These are phyloP conservation scores for Coemansia sp. DNA, from an alignment of 192 early-diverging fungal species.

Conservation along the genomic window DNA sequence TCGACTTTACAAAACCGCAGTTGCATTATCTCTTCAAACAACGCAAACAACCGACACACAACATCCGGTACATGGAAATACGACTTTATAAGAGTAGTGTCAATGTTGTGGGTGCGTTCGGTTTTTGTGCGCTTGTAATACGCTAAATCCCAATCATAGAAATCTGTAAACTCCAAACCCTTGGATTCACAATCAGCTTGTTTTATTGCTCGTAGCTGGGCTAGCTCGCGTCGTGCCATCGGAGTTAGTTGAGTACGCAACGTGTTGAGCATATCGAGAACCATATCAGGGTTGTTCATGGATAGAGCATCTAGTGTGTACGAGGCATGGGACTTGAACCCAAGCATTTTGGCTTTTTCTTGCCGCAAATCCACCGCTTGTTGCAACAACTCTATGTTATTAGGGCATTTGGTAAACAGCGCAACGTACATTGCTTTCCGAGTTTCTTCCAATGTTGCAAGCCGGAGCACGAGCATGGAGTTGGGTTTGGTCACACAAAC, in stretches of 20 bases:
- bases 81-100: slow-evolving; percentile 68
- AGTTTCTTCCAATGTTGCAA: slow-evolving; percentile 43
- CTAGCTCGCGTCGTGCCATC: slow-evolving; percentile 57
- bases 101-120: slow-evolving; percentile 60
- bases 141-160: slow-evolving; percentile 66
- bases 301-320: slow-evolving; percentile 67
- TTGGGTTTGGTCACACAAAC: neutral
- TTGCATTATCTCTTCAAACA: slow-evolving; percentile 65
- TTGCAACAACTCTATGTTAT: slow-evolving; percentile 58
- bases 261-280: slow-evolving; percentile 60
- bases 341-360: slow-evolving; percentile 57
- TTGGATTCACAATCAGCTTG: slow-evolving; percentile 23
- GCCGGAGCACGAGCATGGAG: slow-evolving; percentile 25
- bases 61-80: slow-evolving; percentile 62
- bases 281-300: slow-evolving; percentile 65
- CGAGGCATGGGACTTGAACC: slow-evolving; percentile 62
- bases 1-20: slow-evolving; percentile 61
- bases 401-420: slow-evolving; percentile 30
- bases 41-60: slow-evolving; percentile 60
- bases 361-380: slow-evolving; percentile 51
- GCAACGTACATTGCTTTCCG: slow-evolving; percentile 37
- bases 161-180: slow-evolving; percentile 43
- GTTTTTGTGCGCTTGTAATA: slow-evolving; percentile 67
- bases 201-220: slow-evolving; percentile 62
- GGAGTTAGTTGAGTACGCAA: slow-evolving; percentile 52